Evolutionary conservation across 352 stramenopile genomes (phyloP).

Genomic region (Pythium pyrilobum): DNA sequence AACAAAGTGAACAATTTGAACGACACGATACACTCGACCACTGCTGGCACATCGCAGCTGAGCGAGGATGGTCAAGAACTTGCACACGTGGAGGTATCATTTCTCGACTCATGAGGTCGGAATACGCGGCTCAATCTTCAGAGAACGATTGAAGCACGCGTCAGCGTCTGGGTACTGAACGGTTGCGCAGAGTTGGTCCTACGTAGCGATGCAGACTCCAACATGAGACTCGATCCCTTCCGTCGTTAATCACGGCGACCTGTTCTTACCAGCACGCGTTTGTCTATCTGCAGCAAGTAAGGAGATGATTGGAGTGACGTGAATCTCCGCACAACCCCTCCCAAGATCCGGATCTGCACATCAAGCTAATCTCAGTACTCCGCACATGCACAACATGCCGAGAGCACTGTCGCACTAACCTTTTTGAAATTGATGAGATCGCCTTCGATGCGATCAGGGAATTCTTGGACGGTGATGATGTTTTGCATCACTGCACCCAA

Average conservation of each 20-base stretch:
- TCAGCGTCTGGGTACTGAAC: constrained; percentile 59
- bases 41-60: no score
- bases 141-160: constrained; percentile 70
- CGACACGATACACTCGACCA: no score
- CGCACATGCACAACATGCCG: neutral
- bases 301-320: constrained; percentile 67
- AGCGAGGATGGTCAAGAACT: no score
- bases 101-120: constrained; percentile 26
- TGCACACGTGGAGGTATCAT: neutral
- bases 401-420: constrained; percentile 14
- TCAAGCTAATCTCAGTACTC: neutral
- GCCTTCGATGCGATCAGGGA: constrained; percentile 64
- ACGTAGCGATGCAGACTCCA: neutral
- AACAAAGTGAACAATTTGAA: no score
- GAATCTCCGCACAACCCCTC: constrained; percentile 48
- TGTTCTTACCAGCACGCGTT: constrained; percentile 66
- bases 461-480: constrained; percentile 79
- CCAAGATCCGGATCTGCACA: constrained; percentile 59
- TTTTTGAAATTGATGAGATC: constrained; percentile 88
- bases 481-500: constrained; percentile 85
- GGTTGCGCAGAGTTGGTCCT: constrained; percentile 77
- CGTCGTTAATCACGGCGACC: neutral
- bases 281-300: constrained; percentile 74
- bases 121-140: constrained; percentile 80
- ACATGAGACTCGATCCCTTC: neutral